Evolutionary conservation across 108 stramenopile genomes (phyloP), one percentile per base, ranked within the genome.

Genomic region (Cyclotella atomus): DNA sequence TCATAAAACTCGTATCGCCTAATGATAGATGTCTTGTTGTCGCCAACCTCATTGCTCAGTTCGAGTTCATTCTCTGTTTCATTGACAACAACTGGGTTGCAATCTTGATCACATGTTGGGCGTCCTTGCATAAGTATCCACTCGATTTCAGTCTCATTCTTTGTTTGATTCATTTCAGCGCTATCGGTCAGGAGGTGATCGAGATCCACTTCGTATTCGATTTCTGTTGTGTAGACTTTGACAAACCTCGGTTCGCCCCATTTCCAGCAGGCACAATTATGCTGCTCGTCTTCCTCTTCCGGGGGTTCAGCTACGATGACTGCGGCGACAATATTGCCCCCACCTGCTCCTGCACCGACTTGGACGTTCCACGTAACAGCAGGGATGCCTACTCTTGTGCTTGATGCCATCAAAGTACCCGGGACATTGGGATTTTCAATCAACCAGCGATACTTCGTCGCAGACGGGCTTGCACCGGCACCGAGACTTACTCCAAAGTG

Each of bases 131-230:
- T 33, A 1, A 59, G 59, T 2, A 33, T 2, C 59, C 59, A 59
- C n/a, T 59, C 59, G 8, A 59, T 59, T 24, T 59, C 59, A 0
- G 59, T 59, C 30, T 59, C 59, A 19, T 20, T 59, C 33, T 1
- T 2, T 1, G 59, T 33, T 32, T 59, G 59, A 19, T 28, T 28
- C 15, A 59, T 32, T 20, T 59, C 59, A 20, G 30, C 20, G 20
- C 59, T 59, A 59, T 59, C 59, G 16, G 59, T 59, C 34, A 59
- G 2, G 30, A 59, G 30, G 24, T 59, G 59, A 59, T 59, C 59
- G 1, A 59, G 59, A 24, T 59, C 59, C 2, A 15, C 15, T 36
- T 59, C 59, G 9, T 59, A 59, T 20, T 59, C 59, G 9, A 59
- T 59, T 32, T 59, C 59, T 32, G 59, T 59, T 20, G 14, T 20